phyloP scores from a whole-genome alignment of 805 yeast genomes.

The Saturnispora zaruensis region DNA sequence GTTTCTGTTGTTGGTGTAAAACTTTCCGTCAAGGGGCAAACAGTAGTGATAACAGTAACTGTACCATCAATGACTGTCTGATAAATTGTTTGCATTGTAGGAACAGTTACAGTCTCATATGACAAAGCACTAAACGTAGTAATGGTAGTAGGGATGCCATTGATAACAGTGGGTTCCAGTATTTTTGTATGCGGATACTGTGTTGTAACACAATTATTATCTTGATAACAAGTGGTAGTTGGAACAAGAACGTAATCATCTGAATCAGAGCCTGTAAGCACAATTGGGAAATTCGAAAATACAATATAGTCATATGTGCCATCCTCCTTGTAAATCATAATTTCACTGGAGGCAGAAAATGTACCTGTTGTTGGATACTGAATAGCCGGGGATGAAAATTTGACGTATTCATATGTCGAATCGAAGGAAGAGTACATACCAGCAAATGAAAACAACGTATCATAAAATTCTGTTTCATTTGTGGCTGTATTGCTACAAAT shows the following conservation, averaged over 20 bases:
- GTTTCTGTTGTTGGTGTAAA: conserved; percentile 5
- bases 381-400: conserved; percentile 9
- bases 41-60: conserved; percentile 15
- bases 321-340: not conserved
- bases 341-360: conserved; percentile 2
- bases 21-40: conserved; percentile 14
- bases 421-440: conserved; percentile 1
- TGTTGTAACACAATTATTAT: conserved; percentile 11
- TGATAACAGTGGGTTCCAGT: not conserved
- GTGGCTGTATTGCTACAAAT: conserved; percentile 5
- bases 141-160: conserved; percentile 1
- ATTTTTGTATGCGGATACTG: conserved; percentile 4
- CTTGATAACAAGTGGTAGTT: conserved; percentile 9
- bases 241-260: conserved; percentile 7
- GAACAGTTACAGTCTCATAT: not conserved
- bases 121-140: conserved; percentile 7
- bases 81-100: conserved; percentile 12
- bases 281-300: conserved; percentile 7
- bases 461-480: not conserved
- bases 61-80: conserved; percentile 12
- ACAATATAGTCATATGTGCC: not conserved
- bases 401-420: conserved; percentile 7
- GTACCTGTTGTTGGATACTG: conserved; percentile 10
- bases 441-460: conserved; percentile 12
- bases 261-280: conserved; percentile 4